phyloP scores from a whole-genome alignment of 108 stramenopile species.

The Aurantiochytrium sp. region DNA sequence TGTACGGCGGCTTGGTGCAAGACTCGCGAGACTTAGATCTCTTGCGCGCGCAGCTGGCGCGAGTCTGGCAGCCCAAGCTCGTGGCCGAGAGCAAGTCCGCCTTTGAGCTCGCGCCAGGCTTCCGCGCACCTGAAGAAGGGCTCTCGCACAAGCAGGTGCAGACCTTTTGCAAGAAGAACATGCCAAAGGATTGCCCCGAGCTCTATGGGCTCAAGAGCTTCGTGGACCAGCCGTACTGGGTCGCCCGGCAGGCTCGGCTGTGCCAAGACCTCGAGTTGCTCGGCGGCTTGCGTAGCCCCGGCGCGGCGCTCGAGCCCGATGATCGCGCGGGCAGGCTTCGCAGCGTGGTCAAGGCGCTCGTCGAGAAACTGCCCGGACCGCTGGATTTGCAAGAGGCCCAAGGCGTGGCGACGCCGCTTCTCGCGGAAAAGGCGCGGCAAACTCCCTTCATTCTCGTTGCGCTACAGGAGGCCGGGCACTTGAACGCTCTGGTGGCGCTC shows the following conservation, averaged over 20 bases:
- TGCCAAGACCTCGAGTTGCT: conserved; percentile 57
- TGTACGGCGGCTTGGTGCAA: conserved; percentile 80
- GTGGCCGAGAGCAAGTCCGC: not conserved
- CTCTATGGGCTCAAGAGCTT: conserved; percentile 73
- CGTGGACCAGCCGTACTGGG: conserved; percentile 72
- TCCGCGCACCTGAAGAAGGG: conserved; percentile 57
- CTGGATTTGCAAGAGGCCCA: conserved; percentile 64
- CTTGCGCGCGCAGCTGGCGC: conserved; percentile 66
- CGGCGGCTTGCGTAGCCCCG: not conserved
- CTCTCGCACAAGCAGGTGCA: conserved; percentile 61
- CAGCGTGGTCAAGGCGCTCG: conserved; percentile 46
- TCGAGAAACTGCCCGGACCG: conserved; percentile 61
- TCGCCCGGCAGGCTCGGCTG: conserved; percentile 55
- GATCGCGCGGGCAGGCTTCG: conserved; percentile 47
- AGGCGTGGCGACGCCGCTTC: conserved; percentile 57
- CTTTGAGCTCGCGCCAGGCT: conserved; percentile 68
- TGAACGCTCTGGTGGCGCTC: conserved; percentile 67
- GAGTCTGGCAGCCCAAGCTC: conserved; percentile 33
- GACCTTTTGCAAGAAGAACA: conserved; percentile 53
- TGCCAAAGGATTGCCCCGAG: conserved; percentile 67
- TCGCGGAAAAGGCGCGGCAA: conserved; percentile 43
- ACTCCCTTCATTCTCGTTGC: conserved; percentile 72
- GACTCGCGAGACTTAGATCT: conserved; percentile 76
- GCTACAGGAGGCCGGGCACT: conserved; percentile 69
- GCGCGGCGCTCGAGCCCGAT: not conserved